Conservation (phyloP, 345 rosid genomes). For the Ceriops decandra region DNA sequence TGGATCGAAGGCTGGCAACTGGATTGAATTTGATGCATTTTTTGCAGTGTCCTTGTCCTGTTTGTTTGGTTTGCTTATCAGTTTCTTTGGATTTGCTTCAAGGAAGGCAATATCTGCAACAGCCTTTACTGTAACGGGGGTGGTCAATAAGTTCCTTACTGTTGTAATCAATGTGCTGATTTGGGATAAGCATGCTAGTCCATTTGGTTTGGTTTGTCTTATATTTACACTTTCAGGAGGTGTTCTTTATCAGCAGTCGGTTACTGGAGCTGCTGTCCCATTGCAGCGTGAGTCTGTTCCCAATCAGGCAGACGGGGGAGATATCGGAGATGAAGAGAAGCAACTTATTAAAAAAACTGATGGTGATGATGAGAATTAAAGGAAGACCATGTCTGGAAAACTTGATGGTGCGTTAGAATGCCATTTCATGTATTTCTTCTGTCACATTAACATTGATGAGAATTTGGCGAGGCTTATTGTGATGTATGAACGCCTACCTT, state of each 20-base stretch:
- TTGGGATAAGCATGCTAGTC: constrained; percentile 97
- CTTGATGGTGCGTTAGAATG: constrained; percentile 40
- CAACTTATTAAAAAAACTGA: constrained; percentile 20
- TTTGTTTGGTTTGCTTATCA: constrained; percentile 84
- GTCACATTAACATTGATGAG: constrained; percentile 8
- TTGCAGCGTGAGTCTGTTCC: constrained; percentile 37
- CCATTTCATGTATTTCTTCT: constrained; percentile 13
- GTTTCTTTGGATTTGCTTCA: constrained; percentile 95
- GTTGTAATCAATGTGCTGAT: constrained; percentile 88
- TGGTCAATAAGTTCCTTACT: constrained; percentile 93
- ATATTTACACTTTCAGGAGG: constrained; percentile 84
- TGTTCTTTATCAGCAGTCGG: constrained; percentile 93
- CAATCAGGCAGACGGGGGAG: constrained; percentile 31
- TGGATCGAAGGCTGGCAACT: constrained; percentile 42
- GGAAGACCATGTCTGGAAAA: constrained; percentile 38
- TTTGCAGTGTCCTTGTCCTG: constrained; percentile 74
- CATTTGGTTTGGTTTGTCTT: constrained; percentile 83
- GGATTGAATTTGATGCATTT: constrained; percentile 61
- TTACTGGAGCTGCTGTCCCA: constrained; percentile 40
- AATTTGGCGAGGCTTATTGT: constrained; percentile 12
- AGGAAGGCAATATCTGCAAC: constrained; percentile 93
- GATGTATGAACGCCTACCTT: constrained; percentile 5
- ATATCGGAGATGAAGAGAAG: constrained; percentile 31
- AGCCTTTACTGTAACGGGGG: constrained; percentile 95
- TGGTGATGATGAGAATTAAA: constrained; percentile 35